phyloP scores from a whole-genome alignment of 352 stramenopile species.

The Pseudoperonospora humuli region DNA sequence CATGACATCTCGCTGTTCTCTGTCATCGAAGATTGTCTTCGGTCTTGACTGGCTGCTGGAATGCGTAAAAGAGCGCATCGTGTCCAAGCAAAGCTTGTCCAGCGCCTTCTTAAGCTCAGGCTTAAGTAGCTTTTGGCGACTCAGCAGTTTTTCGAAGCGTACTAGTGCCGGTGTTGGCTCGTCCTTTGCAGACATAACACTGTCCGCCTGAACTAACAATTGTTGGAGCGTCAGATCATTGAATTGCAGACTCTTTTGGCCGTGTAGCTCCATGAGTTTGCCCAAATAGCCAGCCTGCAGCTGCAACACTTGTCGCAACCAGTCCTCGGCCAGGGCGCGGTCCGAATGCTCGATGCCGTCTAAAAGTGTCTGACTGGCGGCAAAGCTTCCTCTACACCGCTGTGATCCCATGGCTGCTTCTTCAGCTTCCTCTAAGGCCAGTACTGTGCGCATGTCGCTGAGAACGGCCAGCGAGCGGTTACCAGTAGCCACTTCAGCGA shows the following conservation, averaged over 20 bases:
- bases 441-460: slow-evolving; percentile 40
- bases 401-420: slow-evolving; percentile 6
- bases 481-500: slow-evolving; percentile 51
- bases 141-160: slow-evolving; percentile 66
- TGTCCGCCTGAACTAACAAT: slow-evolving; percentile 33
- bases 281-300: slow-evolving; percentile 52
- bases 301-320: slow-evolving; percentile 36
- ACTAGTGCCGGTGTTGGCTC: slow-evolving; percentile 38
- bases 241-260: slow-evolving; percentile 29
- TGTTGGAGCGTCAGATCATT: slow-evolving; percentile 27
- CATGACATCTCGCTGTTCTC: slow-evolving; percentile 55
- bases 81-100: slow-evolving; percentile 53
- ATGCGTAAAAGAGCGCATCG: slow-evolving; percentile 45
- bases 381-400: slow-evolving; percentile 21
- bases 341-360: slow-evolving; percentile 43
- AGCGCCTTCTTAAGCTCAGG: slow-evolving; percentile 55
- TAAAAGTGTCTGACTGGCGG: slow-evolving; percentile 37
- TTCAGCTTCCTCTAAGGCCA: slow-evolving; percentile 31
- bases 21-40: slow-evolving; percentile 38
- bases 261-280: slow-evolving; percentile 39
- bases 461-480: slow-evolving; percentile 59
- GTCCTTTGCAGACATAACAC: slow-evolving; percentile 20
- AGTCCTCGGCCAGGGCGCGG: slow-evolving; percentile 55
- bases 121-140: slow-evolving; percentile 46
- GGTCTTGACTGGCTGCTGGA: slow-evolving; percentile 16